Evolutionary conservation across 768 basidiomycete genomes (phyloP).

Genomic region (Leccinum variicolor): DNA sequence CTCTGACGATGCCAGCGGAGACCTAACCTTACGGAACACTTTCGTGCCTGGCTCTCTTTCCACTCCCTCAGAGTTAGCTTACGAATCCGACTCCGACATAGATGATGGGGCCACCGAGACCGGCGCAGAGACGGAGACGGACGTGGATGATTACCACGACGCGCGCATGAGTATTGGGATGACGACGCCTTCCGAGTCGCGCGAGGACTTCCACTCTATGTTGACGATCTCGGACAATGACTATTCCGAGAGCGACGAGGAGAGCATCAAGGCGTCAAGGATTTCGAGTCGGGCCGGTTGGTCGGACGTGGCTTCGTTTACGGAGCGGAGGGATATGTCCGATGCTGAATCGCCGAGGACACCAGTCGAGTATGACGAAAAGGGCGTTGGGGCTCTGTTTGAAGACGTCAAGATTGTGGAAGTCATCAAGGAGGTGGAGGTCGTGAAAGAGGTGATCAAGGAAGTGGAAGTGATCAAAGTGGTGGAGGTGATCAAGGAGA

Average conservation of each 20-base stretch:
- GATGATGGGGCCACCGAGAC: constrained; percentile 53
- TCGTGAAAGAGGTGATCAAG: constrained; percentile 15
- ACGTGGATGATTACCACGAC: constrained; percentile 72
- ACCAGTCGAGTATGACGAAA: constrained; percentile 51
- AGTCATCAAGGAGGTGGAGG: constrained; percentile 28
- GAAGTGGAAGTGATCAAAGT: constrained; percentile 29
- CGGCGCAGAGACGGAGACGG: constrained; percentile 65
- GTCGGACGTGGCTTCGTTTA: constrained; percentile 24
- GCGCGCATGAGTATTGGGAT: constrained; percentile 61
- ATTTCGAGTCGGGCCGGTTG: constrained; percentile 33
- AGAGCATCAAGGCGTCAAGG: constrained; percentile 71
- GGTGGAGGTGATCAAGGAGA: constrained; percentile 20
- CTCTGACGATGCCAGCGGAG: constrained; percentile 37
- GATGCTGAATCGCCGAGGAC: constrained; percentile 1
- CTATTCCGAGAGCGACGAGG: constrained; percentile 56
- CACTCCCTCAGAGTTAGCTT: constrained; percentile 28
- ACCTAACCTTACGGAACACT: constrained; percentile 31
- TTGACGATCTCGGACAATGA: constrained; percentile 68
- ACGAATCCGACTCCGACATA: constrained; percentile 43
- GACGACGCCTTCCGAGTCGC: constrained; percentile 64
- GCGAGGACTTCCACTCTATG: constrained; percentile 75
- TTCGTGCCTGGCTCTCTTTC: constrained; percentile 22
- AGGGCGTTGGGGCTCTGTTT: constrained; percentile 33
- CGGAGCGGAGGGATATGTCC: constrained; percentile 9
- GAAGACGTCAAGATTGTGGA: constrained; percentile 31